Conservation (phyloP, 23 red algal species). For the Gracilaria domingensis region DNA sequence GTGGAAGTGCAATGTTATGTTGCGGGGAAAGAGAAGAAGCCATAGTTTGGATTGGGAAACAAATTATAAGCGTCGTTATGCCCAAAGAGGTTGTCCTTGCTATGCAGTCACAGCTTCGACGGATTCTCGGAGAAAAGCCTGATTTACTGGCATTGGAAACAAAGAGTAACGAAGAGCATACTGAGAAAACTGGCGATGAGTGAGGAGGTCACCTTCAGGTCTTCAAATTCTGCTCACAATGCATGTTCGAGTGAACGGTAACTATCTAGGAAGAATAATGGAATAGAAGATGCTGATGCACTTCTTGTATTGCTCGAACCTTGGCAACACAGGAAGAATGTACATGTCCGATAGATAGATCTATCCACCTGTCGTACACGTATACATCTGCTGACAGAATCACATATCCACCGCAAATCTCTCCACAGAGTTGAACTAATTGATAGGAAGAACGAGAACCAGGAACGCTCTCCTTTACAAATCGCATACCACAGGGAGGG, state of each 20-base stretch:
- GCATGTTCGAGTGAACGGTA: neutral
- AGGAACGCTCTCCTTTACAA: too few species aligned
- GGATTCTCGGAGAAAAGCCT: conserved; percentile 31
- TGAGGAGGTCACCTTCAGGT: neutral
- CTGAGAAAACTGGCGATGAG: neutral
- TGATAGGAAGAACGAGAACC: too few species aligned
- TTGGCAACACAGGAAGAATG: too few species aligned
- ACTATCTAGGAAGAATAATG: neutral
- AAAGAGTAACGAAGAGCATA: neutral
- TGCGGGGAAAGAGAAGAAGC: conserved; percentile 40
- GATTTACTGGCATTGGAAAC: conserved; percentile 8
- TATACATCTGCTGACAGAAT: too few species aligned
- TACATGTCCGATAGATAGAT: too few species aligned
- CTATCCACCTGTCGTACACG: too few species aligned
- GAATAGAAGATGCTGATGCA: neutral
- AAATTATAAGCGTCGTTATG: conserved; percentile 55
- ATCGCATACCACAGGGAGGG: too few species aligned
- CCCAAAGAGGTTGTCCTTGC: conserved; percentile 38
- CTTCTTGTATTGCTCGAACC: too few species aligned
- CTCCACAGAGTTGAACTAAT: too few species aligned
- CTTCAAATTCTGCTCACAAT: neutral
- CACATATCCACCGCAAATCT: too few species aligned
- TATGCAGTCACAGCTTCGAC: conserved; percentile 28
- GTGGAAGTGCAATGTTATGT: conserved; percentile 53
- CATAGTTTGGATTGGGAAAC: conserved; percentile 55